phyloP scores from a whole-genome alignment of 768 basidiomycete genomes.

The Boletus sensibilis region DNA sequence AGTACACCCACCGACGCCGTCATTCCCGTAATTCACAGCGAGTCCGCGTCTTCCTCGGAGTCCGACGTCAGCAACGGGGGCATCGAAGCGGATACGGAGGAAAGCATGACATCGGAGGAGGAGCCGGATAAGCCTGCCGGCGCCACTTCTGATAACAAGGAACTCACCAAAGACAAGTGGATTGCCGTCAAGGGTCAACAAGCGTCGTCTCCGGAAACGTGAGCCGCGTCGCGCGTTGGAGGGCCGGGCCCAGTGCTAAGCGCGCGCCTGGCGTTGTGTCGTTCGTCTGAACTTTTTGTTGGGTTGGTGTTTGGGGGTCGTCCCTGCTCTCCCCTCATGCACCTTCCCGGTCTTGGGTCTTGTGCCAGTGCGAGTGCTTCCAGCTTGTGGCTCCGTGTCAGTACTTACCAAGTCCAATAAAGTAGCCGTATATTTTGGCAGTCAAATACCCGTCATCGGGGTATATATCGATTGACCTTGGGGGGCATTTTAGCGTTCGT shows the following conservation, averaged over 20 bases:
- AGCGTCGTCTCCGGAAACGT: constrained; percentile 13
- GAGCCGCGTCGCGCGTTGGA: background rate
- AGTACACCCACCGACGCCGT: constrained; percentile 15
- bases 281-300: constrained; percentile 15
- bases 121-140: constrained; percentile 47
- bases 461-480: constrained; percentile 8
- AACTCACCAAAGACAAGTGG: constrained; percentile 66
- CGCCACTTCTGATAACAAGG: constrained; percentile 18
- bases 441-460: constrained; percentile 4
- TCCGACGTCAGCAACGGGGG: constrained; percentile 58
- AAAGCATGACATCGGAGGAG: constrained; percentile 72
- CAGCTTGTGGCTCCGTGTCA: constrained; percentile 15
- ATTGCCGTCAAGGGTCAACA: constrained; percentile 64
- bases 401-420: constrained; percentile 25
- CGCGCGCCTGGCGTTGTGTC: background rate
- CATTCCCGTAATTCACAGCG: constrained; percentile 21
- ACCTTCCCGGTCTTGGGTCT: constrained; percentile 15
- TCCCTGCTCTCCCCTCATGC: background rate
- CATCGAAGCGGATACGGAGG: constrained; percentile 73
- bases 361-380: constrained; percentile 20
- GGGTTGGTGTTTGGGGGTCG: background rate
- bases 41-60: constrained; percentile 52
- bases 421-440: constrained; percentile 20
- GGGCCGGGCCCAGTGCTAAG: background rate
- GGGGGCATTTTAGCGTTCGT: background rate